These are phyloP conservation scores for Phytophthora pseudosyringae DNA, from an alignment of 352 stramenopile species.

Conservation along the genomic window DNA sequence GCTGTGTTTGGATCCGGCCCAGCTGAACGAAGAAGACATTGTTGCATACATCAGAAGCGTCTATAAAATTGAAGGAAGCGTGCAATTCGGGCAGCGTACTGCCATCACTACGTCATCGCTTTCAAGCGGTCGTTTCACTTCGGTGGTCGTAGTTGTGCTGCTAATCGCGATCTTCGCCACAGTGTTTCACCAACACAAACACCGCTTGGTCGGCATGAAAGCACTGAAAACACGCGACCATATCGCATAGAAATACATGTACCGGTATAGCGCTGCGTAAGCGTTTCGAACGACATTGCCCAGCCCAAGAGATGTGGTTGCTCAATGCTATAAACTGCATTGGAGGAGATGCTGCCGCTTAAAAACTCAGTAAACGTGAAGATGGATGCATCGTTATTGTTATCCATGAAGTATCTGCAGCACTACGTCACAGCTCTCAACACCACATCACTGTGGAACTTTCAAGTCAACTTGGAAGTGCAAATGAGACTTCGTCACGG, in stretches of 20 bases:
- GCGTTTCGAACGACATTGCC: too few species aligned
- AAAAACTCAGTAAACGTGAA: too few species aligned
- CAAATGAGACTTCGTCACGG: too few species aligned
- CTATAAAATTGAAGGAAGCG: conserved; percentile 41
- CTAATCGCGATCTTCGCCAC: conserved; percentile 25
- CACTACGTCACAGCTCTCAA: too few species aligned
- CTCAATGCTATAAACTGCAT: too few species aligned
- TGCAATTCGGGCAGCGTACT: conserved; percentile 37
- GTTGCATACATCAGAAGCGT: conserved; percentile 54
- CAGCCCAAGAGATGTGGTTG: too few species aligned
- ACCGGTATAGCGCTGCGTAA: too few species aligned
- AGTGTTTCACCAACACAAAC: conserved; percentile 26
- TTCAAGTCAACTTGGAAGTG: too few species aligned
- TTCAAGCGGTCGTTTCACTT: conserved; percentile 41
- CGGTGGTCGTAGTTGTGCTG: conserved; percentile 30
- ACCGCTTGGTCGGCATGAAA: conserved; percentile 29
- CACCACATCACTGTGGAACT: too few species aligned
- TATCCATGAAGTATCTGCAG: too few species aligned
- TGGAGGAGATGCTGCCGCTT: too few species aligned
- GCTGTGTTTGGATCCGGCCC: conserved; percentile 47
- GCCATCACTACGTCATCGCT: conserved; percentile 16
- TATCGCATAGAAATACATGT: conserved; percentile 27
- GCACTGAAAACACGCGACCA: conserved; percentile 25
- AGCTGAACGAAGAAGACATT: conserved; percentile 52
- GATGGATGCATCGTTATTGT: too few species aligned